phyloP scores from a whole-genome alignment of 2,329 filamentous ascomycete species.

The Aspergillus carbonarius region DNA sequence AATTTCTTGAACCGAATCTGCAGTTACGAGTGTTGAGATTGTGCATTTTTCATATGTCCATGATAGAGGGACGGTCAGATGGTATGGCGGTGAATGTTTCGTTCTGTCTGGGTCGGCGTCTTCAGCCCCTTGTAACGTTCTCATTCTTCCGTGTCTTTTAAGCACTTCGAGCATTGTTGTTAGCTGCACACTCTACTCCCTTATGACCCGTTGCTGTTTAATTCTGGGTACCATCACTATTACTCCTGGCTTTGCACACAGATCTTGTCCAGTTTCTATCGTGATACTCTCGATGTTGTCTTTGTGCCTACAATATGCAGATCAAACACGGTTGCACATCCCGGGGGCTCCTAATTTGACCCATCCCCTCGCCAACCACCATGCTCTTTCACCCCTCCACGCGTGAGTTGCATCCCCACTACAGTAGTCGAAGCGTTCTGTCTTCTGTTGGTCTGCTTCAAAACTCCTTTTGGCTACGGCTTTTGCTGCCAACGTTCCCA shows the following conservation, averaged over 20 bases:
- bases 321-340: conserved; percentile 6
- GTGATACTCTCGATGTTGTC: conserved; percentile 8
- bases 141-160: conserved; percentile 1
- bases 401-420: too few species aligned
- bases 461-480: not conserved
- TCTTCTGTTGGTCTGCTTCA: not conserved
- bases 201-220: not conserved
- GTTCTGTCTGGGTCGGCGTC: conserved; percentile 7
- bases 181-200: not conserved
- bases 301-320: conserved; percentile 16
- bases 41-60: conserved; percentile 20
- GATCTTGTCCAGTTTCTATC: conserved; percentile 9
- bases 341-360: conserved; percentile 16
- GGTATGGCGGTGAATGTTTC: conserved; percentile 10
- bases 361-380: not conserved
- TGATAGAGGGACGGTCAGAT: conserved; percentile 23
- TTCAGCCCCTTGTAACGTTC: not conserved
- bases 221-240: not conserved
- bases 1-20: conserved; percentile 9
- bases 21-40: conserved; percentile 15
- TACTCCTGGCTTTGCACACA: conserved; percentile 1
- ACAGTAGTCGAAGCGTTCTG: not conserved
- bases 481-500: not conserved
- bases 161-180: not conserved
- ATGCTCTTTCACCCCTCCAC: not conserved